phyloP scores from a whole-genome alignment of 2,329 filamentous ascomycete genomes.

The Nigrograna mackinnonii region DNA sequence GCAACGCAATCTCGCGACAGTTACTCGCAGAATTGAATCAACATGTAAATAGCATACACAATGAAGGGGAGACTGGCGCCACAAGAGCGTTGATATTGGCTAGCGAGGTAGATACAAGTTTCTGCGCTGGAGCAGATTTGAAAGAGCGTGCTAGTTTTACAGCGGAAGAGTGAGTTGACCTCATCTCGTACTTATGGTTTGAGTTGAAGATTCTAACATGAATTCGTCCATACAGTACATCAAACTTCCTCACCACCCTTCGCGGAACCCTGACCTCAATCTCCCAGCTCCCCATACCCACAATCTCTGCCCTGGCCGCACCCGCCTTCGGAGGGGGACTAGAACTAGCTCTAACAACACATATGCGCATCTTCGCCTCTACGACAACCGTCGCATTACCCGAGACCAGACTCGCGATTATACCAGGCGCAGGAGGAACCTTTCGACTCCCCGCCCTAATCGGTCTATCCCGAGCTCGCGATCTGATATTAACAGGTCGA shows the following conservation, averaged over 20 bases:
- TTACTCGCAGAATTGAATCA: slow-evolving; percentile 73
- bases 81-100: slow-evolving; percentile 84
- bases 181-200: slow-evolving; percentile 1
- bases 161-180: slow-evolving; percentile 68
- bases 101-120: slow-evolving; percentile 82
- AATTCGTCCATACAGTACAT: slow-evolving; percentile 61
- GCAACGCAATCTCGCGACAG: slow-evolving; percentile 86
- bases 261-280: slow-evolving; percentile 76
- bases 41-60: slow-evolving; percentile 73
- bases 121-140: slow-evolving; percentile 93
- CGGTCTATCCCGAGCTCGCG: slow-evolving; percentile 78
- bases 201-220: slow-evolving; percentile 12
- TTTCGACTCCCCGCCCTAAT: slow-evolving; percentile 83
- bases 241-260: slow-evolving; percentile 75
- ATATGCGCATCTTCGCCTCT: slow-evolving; percentile 84
- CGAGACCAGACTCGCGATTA: slow-evolving; percentile 90
- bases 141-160: slow-evolving; percentile 83
- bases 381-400: slow-evolving; percentile 80
- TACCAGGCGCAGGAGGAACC: slow-evolving; percentile 92
- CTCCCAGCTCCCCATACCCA: slow-evolving; percentile 79
- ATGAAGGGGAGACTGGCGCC: slow-evolving; percentile 57
- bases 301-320: slow-evolving; percentile 84
- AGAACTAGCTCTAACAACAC: slow-evolving; percentile 86
- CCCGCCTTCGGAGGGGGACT: slow-evolving; percentile 90
- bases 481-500: slow-evolving; percentile 89